Evolutionary conservation across 2,329 filamentous ascomycete species (phyloP), one percentile per base, ranked within the genome.

Genomic region (Hortaea sp.): DNA sequence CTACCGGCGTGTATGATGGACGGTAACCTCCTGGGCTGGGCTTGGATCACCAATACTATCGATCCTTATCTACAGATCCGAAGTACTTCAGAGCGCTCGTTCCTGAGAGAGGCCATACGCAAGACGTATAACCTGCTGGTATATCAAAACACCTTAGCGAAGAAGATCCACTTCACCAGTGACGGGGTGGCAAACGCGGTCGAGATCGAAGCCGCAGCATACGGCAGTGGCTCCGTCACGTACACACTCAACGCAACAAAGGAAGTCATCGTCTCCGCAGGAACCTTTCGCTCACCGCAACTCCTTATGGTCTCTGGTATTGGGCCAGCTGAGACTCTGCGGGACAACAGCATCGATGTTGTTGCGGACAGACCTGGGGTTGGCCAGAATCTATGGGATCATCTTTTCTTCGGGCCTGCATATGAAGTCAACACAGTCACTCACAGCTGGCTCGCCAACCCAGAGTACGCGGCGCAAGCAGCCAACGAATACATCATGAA

Each of bases 241-340:
- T 61, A 30, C 45, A 46, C 0, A 66, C 66, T 1, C 61, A 55
- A 9, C 10, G 45, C 45, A 9, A 30, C 6, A 9, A 65, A 67
- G 37, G 69, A 72, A 50, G 65, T 72, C 27, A 68, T 73, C 28
- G 46, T 72, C 1, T 68, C 68, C 0, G 68, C 67, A 1, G 69
- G 69, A 13, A 59, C 62, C 1, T 69, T 70, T 37, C 65, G 68
- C 34, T 68, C 65, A 1, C 69, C 68, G 0, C 68, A 71, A 44
- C 54, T 63, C 1, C 44, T 62, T n/a, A 59, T 59, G 58, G 50
- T 63, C 1, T 62, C 58, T 12, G 62, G 60, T n/a, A 49, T 62
- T 41, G 54, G 57, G 5, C 51, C 52, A 20, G 60, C 58, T 1
- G 57, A 60, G 2, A 56, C 57, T 3, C 53, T 70, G n/a, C 44